Conservation (phyloP, 2,329 filamentous ascomycete genomes). For the Fusarium marasasianum region DNA sequence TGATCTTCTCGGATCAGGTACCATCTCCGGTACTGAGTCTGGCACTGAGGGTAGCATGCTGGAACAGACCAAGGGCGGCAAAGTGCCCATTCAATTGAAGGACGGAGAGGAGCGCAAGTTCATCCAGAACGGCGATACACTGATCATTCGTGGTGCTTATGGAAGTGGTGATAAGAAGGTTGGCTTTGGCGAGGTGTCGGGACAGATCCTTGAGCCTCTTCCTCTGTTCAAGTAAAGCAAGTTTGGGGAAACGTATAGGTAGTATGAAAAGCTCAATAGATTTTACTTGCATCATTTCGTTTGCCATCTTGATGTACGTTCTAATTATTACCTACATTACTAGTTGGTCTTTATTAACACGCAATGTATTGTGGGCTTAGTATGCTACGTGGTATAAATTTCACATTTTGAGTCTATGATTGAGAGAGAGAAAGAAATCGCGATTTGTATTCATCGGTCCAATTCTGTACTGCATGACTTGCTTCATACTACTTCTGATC, state of each 20-base stretch:
- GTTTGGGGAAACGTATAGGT: too few species aligned
- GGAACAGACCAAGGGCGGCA: conserved; percentile 77
- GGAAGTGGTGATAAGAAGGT: conserved; percentile 74
- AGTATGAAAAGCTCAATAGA: neutral
- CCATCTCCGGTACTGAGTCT: conserved; percentile 71
- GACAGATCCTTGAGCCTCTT: conserved; percentile 60
- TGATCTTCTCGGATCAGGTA: conserved; percentile 81
- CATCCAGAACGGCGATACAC: conserved; percentile 77
- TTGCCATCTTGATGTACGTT: neutral
- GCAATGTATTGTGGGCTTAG: too few species aligned
- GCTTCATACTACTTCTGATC: neutral
- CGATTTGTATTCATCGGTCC: too few species aligned
- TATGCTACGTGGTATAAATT: fast-evolving
- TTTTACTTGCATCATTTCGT: neutral
- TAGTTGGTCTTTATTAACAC: too few species aligned
- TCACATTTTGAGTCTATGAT: neutral
- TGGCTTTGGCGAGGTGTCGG: conserved; percentile 79
- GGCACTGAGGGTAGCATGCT: conserved; percentile 76
- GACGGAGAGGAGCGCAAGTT: conserved; percentile 76
- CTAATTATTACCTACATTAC: too few species aligned
- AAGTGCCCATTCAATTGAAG: conserved; percentile 67
- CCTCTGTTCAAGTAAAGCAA: conserved; percentile 41
- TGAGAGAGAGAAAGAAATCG: neutral
- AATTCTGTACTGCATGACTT: neutral
- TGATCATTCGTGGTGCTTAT: conserved; percentile 72